A percentile compares a stretch with the other conserved stretches of the same genome.
Conservation (phyloP, 2,329 filamentous ascomycete species). For the Raffaelea albimanens region DNA sequence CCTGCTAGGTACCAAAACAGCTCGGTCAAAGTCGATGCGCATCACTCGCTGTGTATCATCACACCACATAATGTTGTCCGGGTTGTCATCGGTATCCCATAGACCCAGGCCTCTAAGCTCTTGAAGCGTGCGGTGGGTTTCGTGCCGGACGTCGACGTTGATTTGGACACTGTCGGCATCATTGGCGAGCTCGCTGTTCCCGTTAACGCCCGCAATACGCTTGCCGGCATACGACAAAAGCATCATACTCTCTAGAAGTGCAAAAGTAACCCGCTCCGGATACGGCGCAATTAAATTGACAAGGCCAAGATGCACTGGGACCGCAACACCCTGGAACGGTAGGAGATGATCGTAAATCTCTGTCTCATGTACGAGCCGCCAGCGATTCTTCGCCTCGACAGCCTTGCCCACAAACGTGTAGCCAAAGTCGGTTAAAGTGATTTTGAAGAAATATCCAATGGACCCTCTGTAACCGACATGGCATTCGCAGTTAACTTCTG, state of each 20-base stretch:
- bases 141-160: neutral
- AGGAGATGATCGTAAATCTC: neutral
- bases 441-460: conserved; percentile 7
- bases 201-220: neutral
- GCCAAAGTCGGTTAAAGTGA: conserved; percentile 7
- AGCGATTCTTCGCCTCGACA: neutral
- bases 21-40: conserved; percentile 5
- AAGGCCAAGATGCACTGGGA: neutral
- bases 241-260: neutral
- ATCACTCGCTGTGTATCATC: conserved; percentile 1
- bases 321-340: neutral
- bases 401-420: conserved; percentile 11
- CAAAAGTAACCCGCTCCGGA: neutral
- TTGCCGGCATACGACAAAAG: neutral
- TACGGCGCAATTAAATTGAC: neutral
- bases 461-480: neutral
- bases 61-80: conserved; percentile 1
- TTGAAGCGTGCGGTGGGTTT: neutral
- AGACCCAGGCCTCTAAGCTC: neutral
- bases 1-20: neutral
- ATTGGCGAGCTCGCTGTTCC: neutral
- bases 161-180: no score
- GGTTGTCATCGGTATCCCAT: conserved; percentile 1
- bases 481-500: neutral
- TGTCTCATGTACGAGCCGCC: neutral